Evolutionary conservation across 2,329 filamentous ascomycete species (phyloP).

Genomic region (Fusarium xylarioides): DNA sequence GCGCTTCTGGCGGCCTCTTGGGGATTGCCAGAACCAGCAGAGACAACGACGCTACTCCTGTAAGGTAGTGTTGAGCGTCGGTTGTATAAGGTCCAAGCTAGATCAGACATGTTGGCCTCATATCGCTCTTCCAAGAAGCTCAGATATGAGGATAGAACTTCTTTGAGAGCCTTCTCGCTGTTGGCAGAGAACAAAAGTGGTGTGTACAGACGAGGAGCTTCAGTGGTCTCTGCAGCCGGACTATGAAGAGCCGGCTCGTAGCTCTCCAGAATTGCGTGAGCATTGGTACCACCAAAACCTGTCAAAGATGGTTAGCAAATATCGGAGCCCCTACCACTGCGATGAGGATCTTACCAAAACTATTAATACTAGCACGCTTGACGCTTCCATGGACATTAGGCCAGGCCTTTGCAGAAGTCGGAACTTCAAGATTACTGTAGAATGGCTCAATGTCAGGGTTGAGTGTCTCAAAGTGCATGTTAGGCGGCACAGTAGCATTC

Average conservation of each 20-base stretch:
- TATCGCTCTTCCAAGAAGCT: background rate
- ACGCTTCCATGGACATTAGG: background rate
- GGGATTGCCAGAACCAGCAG: background rate
- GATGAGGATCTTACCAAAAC: background rate
- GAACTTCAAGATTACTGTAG: background rate
- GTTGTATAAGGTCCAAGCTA: background rate
- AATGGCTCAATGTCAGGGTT: background rate
- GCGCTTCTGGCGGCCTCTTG: background rate
- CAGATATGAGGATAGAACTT: background rate
- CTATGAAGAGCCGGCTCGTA: background rate
- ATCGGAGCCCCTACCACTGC: too few species aligned
- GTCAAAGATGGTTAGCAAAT: background rate
- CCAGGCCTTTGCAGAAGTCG: background rate
- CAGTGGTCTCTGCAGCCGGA: too few species aligned
- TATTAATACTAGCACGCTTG: slow-evolving; percentile 2
- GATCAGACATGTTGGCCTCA: background rate
- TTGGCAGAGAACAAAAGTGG: background rate
- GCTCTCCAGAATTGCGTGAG: slow-evolving; percentile 15
- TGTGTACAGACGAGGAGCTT: background rate
- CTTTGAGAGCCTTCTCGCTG: background rate
- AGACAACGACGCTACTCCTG: background rate
- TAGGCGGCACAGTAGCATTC: background rate
- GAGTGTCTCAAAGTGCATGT: background rate
- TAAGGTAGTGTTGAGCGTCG: background rate
- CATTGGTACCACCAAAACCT: slow-evolving; percentile 20